A percentile compares a stretch with the other conserved stretches of the same genome.
phyloP scores from a whole-genome alignment of 2,329 filamentous ascomycete genomes.

The Ophiostoma quercus region DNA sequence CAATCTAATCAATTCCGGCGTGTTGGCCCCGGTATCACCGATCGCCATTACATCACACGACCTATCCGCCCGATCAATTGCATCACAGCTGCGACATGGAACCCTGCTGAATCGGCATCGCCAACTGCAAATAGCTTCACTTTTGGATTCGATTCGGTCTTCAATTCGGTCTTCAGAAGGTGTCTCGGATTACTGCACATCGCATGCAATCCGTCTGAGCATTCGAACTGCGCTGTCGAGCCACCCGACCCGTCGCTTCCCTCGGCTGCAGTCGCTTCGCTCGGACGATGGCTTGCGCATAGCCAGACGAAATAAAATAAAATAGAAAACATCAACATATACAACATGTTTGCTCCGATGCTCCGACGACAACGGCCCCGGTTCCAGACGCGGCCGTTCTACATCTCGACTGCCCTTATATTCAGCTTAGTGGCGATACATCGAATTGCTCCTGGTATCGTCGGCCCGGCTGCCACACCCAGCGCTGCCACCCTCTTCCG shows the following conservation, averaged over 20 bases:
- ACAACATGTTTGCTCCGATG: slow-evolving; percentile 20
- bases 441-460: neutral
- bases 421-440: slow-evolving; percentile 42
- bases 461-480: slow-evolving; percentile 3
- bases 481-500: slow-evolving; percentile 1
- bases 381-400: slow-evolving; percentile 46
- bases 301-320: neutral
- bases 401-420: slow-evolving; percentile 44
- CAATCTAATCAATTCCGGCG: neutral
- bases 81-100: neutral
- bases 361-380: slow-evolving; percentile 33
- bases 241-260: neutral
- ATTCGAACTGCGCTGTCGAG: neutral
- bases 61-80: slow-evolving; percentile 2
- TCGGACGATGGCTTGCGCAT: slow-evolving; percentile 15
- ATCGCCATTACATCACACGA: neutral
- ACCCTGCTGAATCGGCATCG: neutral
- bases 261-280: neutral
- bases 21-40: neutral
- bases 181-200: neutral
- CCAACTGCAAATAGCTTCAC: slow-evolving; percentile 4
- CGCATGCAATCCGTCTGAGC: neutral
- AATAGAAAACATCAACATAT: too few relatives aligned
- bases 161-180: neutral
- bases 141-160: neutral